Evolutionary conservation across 768 basidiomycete genomes (phyloP).

Genomic region (Mycena metata): DNA sequence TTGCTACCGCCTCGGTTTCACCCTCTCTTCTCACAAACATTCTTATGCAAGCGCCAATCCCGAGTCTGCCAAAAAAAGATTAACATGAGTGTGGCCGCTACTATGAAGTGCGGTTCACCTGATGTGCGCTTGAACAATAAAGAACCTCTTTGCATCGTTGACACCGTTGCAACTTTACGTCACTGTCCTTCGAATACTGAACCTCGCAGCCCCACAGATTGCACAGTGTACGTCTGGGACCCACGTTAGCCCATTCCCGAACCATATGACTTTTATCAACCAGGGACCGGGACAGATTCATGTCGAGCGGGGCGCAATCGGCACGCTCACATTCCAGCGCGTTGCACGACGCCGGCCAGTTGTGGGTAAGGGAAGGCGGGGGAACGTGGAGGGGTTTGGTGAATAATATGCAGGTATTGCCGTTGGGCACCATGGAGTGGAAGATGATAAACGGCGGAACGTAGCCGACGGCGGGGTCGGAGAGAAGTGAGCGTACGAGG

Average conservation of each 20-base stretch:
- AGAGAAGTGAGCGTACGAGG: conserved; percentile 37
- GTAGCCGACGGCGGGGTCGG: conserved; percentile 40
- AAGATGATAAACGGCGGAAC: conserved; percentile 43
- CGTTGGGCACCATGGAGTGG: conserved; percentile 6
- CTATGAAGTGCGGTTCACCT: conserved; percentile 1
- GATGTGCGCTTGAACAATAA: conserved; percentile 32
- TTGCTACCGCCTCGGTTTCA: no score
- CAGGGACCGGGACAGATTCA: conserved; percentile 11
- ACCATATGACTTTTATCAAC: conserved; percentile 24
- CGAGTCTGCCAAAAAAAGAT: no score
- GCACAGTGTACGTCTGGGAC: conserved; percentile 22
- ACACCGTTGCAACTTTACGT: conserved; percentile 28
- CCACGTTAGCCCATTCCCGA: conserved; percentile 1
- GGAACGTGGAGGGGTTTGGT: conserved; percentile 31
- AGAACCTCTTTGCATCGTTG: conserved; percentile 36
- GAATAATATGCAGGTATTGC: conserved; percentile 33
- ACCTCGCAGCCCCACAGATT: conserved; percentile 37
- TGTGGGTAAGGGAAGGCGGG: conserved; percentile 11
- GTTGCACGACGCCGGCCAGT: conserved; percentile 28
- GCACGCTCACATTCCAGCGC: background rate
- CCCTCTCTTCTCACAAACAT: no score
- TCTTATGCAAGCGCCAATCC: no score
- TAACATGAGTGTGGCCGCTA: background rate
- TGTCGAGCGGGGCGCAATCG: conserved; percentile 31
- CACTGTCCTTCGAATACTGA: conserved; percentile 14